Conservation (phyloP, 106 monocot species). For the Triglochin maritima region DNA sequence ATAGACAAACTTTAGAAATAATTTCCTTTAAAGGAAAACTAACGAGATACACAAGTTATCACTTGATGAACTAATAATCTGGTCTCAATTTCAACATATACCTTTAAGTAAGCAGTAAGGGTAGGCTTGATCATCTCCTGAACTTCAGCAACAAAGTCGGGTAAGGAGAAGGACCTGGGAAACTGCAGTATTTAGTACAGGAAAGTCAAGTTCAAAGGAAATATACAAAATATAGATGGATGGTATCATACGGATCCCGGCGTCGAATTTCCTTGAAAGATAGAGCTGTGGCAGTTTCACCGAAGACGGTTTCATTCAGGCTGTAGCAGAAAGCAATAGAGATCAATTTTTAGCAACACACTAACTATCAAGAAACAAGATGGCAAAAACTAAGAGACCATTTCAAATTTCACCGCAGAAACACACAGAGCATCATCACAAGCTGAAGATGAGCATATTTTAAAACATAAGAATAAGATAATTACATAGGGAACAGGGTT, state of each 20-base stretch:
- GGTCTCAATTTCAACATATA: constrained; percentile 1
- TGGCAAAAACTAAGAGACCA: no score
- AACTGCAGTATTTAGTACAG: neutral
- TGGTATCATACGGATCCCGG: constrained; percentile 73
- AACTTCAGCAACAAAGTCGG: constrained; percentile 91
- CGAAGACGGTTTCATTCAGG: constrained; percentile 90
- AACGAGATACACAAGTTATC: no score
- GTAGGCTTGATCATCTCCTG: constrained; percentile 89
- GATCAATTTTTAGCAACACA: neutral
- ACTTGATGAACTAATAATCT: no score
- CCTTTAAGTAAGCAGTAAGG: constrained; percentile 79
- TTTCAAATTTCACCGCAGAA: no score
- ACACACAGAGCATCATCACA: no score
- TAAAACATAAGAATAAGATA: no score
- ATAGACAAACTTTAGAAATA: no score
- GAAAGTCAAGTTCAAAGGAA: neutral
- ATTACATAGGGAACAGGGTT: no score
- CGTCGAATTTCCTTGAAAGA: constrained; percentile 92
- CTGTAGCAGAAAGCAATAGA: constrained; percentile 30
- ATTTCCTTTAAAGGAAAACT: no score
- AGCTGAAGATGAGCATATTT: no score
- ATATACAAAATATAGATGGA: neutral
- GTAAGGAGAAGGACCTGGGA: constrained; percentile 74
- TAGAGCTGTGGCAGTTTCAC: constrained; percentile 76
- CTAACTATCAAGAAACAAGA: neutral